Base-by-base conservation (phyloP, 139 green algal species). In the Pedinophyceae sp. region DNA sequence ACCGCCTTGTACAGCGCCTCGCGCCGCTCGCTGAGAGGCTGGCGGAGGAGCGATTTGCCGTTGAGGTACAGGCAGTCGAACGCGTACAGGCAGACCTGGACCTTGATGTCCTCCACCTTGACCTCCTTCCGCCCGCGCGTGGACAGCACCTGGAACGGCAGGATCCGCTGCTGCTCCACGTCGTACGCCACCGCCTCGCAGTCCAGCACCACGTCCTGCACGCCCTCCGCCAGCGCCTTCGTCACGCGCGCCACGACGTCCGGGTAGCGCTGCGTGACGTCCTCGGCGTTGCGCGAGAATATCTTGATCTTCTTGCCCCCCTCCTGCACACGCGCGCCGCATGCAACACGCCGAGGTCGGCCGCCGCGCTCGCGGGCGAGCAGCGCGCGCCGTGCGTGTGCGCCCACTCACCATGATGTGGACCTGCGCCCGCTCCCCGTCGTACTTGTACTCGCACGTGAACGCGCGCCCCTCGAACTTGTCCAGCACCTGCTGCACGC, bases 361-460 rank as follows among this genome's bases (percentile, higher is more conserved):
- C 26, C 18, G 7, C 48, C 48, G 10, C 19, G 16, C 53, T 15
- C 3, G 48, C 4, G 30, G 19, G 41, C 19, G 30, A 27, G 2
- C 38, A n/a, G n/a, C n/a, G n/a, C n/a, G n/a, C n/a, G n/a, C n/a
- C n/a, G n/a, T n/a, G n/a, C n/a, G n/a, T n/a, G n/a, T n/a, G n/a
- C n/a, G n/a, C n/a, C n/a, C n/a, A n/a, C n/a, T n/a, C n/a, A n/a
- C n/a, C n/a, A n/a, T n/a, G n/a, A n/a, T n/a, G n/a, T n/a, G 75
- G 13, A 89, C 69, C 71, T 96, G 87, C 15, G 82, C 83, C 2
- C 89, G 68, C 72, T 97, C 87, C 1, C 89, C 89, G 65, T 96
- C 89, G 55, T 97, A 97, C 71, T 97, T 97, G 78, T 95, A 95
- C 70, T 98, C 90, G 60, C 81, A 94, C 6, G 84, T 95, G 69